Percentiles rank a stretch among this genome's conserved stretches.
Conservation (phyloP, 2,329 filamentous ascomycete species). For the Ophiostoma ulmi region DNA sequence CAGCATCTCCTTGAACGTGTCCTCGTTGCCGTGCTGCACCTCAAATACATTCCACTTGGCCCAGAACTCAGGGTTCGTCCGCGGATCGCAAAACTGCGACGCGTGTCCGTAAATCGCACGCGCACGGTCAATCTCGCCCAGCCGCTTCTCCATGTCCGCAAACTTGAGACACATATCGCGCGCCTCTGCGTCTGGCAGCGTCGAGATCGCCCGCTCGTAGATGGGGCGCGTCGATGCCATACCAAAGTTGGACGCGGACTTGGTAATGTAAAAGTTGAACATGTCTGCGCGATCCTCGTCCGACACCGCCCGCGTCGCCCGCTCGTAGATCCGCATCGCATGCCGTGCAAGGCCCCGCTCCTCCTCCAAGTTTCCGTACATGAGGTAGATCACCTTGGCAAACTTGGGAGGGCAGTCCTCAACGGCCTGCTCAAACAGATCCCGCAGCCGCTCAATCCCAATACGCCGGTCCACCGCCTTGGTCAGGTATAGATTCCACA, state of each 20-base stretch:
- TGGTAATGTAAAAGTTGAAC: slow-evolving; percentile 96
- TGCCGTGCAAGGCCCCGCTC: slow-evolving; percentile 90
- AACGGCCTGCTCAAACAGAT: slow-evolving; percentile 94
- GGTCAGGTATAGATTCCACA: slow-evolving; percentile 97
- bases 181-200: slow-evolving; percentile 87
- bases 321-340: slow-evolving; percentile 98
- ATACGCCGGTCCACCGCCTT: slow-evolving; percentile 97
- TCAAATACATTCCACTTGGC: slow-evolving; percentile 96
- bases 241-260: slow-evolving; percentile 91
- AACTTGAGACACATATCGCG: slow-evolving; percentile 99
- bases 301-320: slow-evolving; percentile 86
- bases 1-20: slow-evolving; percentile 99
- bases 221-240: slow-evolving; percentile 90
- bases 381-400: slow-evolving; percentile 90
- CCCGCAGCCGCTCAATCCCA: slow-evolving; percentile 85
- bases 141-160: slow-evolving; percentile 58
- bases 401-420: slow-evolving; percentile 94
- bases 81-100: slow-evolving; percentile 93
- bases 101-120: slow-evolving; percentile 94
- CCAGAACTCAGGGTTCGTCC: slow-evolving; percentile 89
- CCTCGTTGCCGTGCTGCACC: slow-evolving; percentile 95
- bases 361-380: slow-evolving; percentile 97
- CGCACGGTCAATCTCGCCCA: slow-evolving; percentile 73
- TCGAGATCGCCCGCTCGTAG: slow-evolving; percentile 90
- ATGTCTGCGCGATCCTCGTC: slow-evolving; percentile 94